Base-by-base conservation (phyloP, 306 rosid genomes). In the Canavalia gladiata region DNA sequence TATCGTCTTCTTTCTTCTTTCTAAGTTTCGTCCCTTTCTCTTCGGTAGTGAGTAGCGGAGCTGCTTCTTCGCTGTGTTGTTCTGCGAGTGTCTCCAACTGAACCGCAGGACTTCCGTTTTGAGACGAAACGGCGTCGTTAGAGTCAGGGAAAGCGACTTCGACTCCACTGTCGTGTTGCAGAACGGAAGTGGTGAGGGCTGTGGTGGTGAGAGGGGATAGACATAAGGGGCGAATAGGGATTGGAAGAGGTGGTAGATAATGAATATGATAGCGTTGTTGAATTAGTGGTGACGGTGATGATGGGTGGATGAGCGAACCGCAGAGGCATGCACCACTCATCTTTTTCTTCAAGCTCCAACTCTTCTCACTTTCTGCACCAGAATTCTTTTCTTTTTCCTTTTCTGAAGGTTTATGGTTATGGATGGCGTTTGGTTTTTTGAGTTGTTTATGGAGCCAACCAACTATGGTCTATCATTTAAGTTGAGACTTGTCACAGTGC, bases 1-100 rank as follows among this genome's bases (percentile, higher is more conserved):
- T 86, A 2, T 77, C 89, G 3, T 71, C 85, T 2, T 74, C 88
- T 8, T 79, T 83, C 94, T 81, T 89, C 88, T 88, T 93, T 58
- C 74, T 87, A 52, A 66, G 59, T 63, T 74, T 87, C 31, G 85
- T 70, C 57, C 58, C 63, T 77, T 85, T 81, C 13, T 82, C 84
- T 71, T 68, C 86, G 8, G 50, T 8, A 39, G 42, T 8, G 25
- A 79, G 3, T 4, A 9, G 51, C 1, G 37, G 37, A 25, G 77
- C 25, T 25, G 2, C 88, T 4, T 30, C 82, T n/a, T 60, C 66
- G 11, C 3, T 74, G 3, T 12, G 59, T 6, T 1, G 84, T 42
- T 73, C 58, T 3, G 56, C 4, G 3, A 4, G 34, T 18, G 74
- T 54, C 4, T 81, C 66, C 2, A 81, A 18, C 60, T 55, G 30